Evolutionary conservation across 805 yeast genomes (phyloP), one percentile per base, ranked within the genome.

Genomic region (Yarrowia phangngaensis): DNA sequence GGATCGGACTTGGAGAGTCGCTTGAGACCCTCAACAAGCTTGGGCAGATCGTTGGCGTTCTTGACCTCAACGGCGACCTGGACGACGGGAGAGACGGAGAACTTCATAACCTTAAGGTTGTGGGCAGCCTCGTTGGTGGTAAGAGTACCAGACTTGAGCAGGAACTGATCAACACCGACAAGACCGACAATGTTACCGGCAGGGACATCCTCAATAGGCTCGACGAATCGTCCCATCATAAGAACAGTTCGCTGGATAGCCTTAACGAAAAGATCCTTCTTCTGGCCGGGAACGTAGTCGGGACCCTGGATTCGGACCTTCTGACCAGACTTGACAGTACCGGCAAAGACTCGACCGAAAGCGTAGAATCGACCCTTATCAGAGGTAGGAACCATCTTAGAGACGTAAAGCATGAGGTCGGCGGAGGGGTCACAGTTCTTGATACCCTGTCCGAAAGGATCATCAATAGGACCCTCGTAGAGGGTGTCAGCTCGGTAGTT

Each of bases 311-410:
- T 90, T 80, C 98, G 86, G 69, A 90, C 95, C 86, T 90, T 90
- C 82, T 83, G 87, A 76, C 98, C 98, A 66, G 96, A 86, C 73
- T 76, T 85, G 68, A 92, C 97, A 68, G 97, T 90, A 88, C 98
- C 98, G 64, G 97, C 85, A 79, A 90, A 90, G 71, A 90, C 97
- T 82, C 98, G 92, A 76, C 98, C 98, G 79, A 90, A 92, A 70
- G 98, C 98, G 84, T 88, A 90, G 95, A 90, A 90, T 79, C 98
- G 88, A 82, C 98, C 98, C 81, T 90, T 92, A 76, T 90, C 98
- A 64, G 97, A 90, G 71, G 98, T 90, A 75, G 98, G 98, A 64
- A 90, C 97, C 98, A 90, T 90, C 95, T 90, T 90, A 76, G 97
- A 92, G 69, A 90, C 92, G 88, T 90, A 90, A 70, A 90, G 81